These are phyloP conservation scores for Teunomyces gatunensis DNA, from an alignment of 805 yeast genomes.

Conservation along the genomic window DNA sequence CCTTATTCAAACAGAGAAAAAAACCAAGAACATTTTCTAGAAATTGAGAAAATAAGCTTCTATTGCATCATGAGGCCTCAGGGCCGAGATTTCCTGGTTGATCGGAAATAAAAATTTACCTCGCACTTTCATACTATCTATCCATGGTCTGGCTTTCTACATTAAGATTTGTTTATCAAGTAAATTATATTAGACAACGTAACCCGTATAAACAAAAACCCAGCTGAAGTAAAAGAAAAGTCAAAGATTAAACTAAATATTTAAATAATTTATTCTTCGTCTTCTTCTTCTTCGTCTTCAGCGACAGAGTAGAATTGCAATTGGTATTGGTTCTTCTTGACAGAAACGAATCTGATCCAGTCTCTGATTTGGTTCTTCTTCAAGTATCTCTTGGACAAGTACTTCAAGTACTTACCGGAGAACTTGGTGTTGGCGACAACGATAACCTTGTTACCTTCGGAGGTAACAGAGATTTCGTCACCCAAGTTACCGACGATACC, in stretches of 20 bases:
- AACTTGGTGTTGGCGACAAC: slow-evolving; percentile 91
- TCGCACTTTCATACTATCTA: no score
- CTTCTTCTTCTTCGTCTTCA: slow-evolving; percentile 87
- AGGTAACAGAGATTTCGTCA: slow-evolving; percentile 83
- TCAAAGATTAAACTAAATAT: slow-evolving; percentile 7
- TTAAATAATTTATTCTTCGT: slow-evolving; percentile 66
- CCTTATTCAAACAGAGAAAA: no score
- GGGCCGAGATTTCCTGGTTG: no score
- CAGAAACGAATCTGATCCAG: slow-evolving; percentile 98
- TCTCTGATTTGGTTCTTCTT: slow-evolving; percentile 99
- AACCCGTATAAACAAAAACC: slow-evolving; percentile 10
- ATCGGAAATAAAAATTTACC: no score
- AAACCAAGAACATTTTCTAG: no score
- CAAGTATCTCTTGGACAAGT: slow-evolving; percentile 99
- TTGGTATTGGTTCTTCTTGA: slow-evolving; percentile 92
- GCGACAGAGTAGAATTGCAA: slow-evolving; percentile 99
- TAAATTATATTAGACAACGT: slow-evolving; percentile 8
- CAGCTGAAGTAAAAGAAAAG: slow-evolving; percentile 4
- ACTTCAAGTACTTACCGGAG: slow-evolving; percentile 99
- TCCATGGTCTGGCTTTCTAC: not conserved
- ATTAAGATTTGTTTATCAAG: slow-evolving; percentile 6
- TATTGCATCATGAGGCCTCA: no score
- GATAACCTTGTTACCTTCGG: slow-evolving; percentile 84
- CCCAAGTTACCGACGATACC: slow-evolving; percentile 96
- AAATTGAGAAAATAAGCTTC: no score